These are phyloP conservation scores for Psophocarpus tetragonolobus DNA, from an alignment of 306 rosid species.

Conservation along the genomic window DNA sequence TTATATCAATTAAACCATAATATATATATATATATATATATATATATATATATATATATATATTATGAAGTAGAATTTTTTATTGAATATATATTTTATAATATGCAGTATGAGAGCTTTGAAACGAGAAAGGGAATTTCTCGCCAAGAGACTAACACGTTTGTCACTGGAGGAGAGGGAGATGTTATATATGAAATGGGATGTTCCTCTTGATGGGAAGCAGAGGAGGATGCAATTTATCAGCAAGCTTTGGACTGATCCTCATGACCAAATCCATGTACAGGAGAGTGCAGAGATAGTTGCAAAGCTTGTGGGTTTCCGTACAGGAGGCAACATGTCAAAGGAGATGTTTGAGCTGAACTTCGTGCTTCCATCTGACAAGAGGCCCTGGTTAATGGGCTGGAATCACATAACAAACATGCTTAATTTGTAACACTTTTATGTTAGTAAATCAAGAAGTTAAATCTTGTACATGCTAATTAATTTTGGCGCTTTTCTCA, in stretches of 20 bases:
- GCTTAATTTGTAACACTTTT: constrained; percentile 62
- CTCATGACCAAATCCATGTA: constrained; percentile 76
- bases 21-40: too few species aligned
- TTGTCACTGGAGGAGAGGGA: constrained; percentile 87
- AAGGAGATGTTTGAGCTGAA: constrained; percentile 97
- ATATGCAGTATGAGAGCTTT: constrained; percentile 73
- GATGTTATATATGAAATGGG: constrained; percentile 81
- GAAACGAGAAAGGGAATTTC: constrained; percentile 91
- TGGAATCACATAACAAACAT: constrained; percentile 87
- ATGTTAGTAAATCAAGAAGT: constrained; percentile 36
- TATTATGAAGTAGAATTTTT: background rate
- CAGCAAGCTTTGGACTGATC: constrained; percentile 92
- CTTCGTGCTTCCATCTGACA: constrained; percentile 86
- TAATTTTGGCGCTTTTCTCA: constrained; percentile 42
- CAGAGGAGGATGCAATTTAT: constrained; percentile 83
- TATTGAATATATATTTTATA: constrained; percentile 19
- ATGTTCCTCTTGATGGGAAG: constrained; percentile 95
- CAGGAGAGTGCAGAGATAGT: constrained; percentile 96
- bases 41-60: background rate
- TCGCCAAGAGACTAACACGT: constrained; percentile 85
- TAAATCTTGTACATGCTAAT: constrained; percentile 54
- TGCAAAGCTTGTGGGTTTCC: constrained; percentile 92
- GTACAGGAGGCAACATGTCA: constrained; percentile 91
- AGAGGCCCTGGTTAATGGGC: constrained; percentile 83
- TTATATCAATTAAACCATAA: too few species aligned